Conservation (phyloP, 208 protist species). For the Leishmania tropica region DNA sequence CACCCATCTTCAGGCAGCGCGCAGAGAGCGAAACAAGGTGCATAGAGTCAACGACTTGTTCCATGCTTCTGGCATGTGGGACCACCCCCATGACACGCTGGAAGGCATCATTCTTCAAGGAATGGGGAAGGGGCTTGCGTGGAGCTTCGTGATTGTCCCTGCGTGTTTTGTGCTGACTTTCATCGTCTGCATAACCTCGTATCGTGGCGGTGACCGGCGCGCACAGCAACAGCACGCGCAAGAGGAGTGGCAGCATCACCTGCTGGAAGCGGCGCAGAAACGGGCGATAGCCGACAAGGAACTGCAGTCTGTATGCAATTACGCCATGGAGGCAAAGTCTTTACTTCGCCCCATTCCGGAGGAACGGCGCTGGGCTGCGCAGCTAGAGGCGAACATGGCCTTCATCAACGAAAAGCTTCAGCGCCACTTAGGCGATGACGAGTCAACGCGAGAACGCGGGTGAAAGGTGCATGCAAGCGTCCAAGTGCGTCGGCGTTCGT, state of each 20-base stretch:
- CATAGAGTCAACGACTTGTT: slow-evolving; percentile 42
- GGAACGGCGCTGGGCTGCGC: neutral
- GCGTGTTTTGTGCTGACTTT: slow-evolving; percentile 3
- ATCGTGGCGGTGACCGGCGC: neutral
- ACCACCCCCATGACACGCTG: neutral
- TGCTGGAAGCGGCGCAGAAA: slow-evolving; percentile 9
- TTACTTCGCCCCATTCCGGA: neutral
- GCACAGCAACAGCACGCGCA: slow-evolving; percentile 5
- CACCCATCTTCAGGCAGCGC: slow-evolving; percentile 19
- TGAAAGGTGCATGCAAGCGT: neutral
- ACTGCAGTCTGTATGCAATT: neutral
- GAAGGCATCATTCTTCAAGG: slow-evolving; percentile 39
- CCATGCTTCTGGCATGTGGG: slow-evolving; percentile 30
- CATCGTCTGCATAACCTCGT: slow-evolving; percentile 1
- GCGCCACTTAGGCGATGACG: neutral
- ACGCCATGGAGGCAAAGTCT: neutral
- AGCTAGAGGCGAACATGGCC: slow-evolving; percentile 8
- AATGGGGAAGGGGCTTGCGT: slow-evolving; percentile 31
- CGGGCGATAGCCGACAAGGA: slow-evolving; percentile 5
- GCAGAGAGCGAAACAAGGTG: slow-evolving; percentile 21
- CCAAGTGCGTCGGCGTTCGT: neutral
- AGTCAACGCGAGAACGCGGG: no score
- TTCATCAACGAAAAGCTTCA: slow-evolving; percentile 9
- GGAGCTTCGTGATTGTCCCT: slow-evolving; percentile 48
- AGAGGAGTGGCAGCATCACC: slow-evolving; percentile 7